Evolutionary conservation across 768 basidiomycete genomes (phyloP).

Genomic region (Fibroporia radiculosa): DNA sequence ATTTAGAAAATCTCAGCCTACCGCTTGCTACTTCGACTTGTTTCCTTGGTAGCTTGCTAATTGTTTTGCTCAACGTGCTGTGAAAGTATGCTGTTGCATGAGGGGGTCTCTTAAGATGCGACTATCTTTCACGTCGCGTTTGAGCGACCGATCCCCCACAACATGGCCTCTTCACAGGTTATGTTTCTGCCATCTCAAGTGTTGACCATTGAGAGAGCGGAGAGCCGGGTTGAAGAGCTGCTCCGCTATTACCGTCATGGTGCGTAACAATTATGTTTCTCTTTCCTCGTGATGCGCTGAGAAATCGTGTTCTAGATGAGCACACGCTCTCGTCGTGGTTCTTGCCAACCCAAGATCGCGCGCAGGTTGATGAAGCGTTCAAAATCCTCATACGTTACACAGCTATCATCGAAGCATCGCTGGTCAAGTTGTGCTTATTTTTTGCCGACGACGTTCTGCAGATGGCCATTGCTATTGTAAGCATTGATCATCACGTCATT

Average conservation of each 20-base stretch:
- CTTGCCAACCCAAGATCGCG: background rate
- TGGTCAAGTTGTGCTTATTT: background rate
- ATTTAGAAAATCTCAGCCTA: no score
- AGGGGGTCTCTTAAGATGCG: background rate
- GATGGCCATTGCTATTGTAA: background rate
- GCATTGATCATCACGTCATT: background rate
- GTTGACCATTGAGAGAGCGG: background rate
- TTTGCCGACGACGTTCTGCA: constrained; percentile 1
- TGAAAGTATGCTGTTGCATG: background rate
- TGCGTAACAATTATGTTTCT: no score
- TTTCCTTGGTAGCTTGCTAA: background rate
- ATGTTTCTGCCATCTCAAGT: constrained; percentile 1
- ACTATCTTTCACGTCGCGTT: background rate
- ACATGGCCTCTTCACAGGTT: background rate
- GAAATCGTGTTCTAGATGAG: background rate
- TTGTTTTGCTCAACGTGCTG: background rate
- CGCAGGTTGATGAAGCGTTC: background rate
- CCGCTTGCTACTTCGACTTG: no score
- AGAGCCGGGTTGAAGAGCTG: background rate
- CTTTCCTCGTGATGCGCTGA: background rate
- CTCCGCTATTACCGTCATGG: background rate
- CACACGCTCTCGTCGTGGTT: background rate
- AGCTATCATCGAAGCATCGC: background rate
- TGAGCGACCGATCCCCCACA: background rate
- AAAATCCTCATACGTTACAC: background rate